Evolutionary conservation across 148 eudicot genomes (phyloP), one percentile per base, ranked within the genome.

Genomic region (Euryodendron excelsum): DNA sequence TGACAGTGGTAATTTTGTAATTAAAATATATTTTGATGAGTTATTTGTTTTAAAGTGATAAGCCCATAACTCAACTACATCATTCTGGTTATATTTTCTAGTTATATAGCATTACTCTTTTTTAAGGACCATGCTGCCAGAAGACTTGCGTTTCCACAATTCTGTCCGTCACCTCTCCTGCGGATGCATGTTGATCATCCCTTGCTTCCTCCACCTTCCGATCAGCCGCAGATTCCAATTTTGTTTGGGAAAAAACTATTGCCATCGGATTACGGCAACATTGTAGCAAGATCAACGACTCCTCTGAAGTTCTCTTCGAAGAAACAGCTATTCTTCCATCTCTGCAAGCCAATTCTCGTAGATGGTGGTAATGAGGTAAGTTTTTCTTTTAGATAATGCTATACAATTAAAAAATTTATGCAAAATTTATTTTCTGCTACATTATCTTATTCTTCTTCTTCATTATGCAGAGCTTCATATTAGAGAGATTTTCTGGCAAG

Each of bases 341-440:
- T 91, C n/a, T 89, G 86, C 80, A 62, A 84, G 36, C 82, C 89
- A 21, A 61, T 90, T 67, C 83, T 82, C 55, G 73, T 91, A 9
- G 93, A 91, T 80, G 87, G 81, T 73, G 89, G 91, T 9, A 77
- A 33, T 39, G 88, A 90, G 91, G 96, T 91, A 3, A 4, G 4
- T 11, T 13, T 68, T 2, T 58, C 34, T 48, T 12, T 39, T 4
- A 4, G 4, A n/a, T n/a, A n/a, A n/a, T n/a, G n/a, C n/a, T n/a
- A n/a, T 39, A 39, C 4, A 39, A 39, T 39, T 4, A 39, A 39
- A 39, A 39, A 4, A 39, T 39, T 39, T 39, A n/a, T n/a, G n/a
- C n/a, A n/a, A n/a, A n/a, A n/a, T n/a, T n/a, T n/a, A n/a, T n/a
- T n/a, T n/a, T n/a, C n/a, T n/a, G n/a, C n/a, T n/a, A n/a, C n/a